Evolutionary conservation across 352 stramenopile genomes (phyloP).

Genomic region (Globisporangium parvum): DNA sequence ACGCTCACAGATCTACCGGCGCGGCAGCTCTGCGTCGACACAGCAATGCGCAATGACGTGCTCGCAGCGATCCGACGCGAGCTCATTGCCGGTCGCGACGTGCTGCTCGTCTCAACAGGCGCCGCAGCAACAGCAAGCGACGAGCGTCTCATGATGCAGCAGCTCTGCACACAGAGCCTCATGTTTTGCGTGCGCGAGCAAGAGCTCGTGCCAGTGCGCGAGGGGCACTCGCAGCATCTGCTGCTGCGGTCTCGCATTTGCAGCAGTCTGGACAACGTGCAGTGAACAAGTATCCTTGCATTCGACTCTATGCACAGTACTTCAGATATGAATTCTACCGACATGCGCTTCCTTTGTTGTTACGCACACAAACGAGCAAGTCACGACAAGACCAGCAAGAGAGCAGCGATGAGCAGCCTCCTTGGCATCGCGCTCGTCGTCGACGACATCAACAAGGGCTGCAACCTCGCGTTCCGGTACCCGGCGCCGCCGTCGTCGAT

Average conservation of each 20-base stretch:
- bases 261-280: neutral
- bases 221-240: neutral
- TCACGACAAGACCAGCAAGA: neutral
- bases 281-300: neutral
- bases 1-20: constrained; percentile 12
- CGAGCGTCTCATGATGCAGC: constrained; percentile 37
- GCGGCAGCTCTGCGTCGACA: constrained; percentile 10
- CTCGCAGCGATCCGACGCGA: constrained; percentile 28
- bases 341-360: neutral
- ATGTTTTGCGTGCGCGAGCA: constrained; percentile 38
- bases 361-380: neutral
- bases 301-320: neutral
- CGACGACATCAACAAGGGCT: constrained; percentile 87
- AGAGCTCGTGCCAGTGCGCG: constrained; percentile 26
- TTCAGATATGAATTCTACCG: neutral
- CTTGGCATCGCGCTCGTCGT: constrained; percentile 79
- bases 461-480: constrained; percentile 84
- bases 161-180: constrained; percentile 44
- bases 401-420: constrained; percentile 25
- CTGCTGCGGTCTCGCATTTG: constrained; percentile 4
- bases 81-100: constrained; percentile 24
- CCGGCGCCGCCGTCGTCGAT: constrained; percentile 37
- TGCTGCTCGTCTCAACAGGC: constrained; percentile 14
- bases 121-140: constrained; percentile 1
- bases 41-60: constrained; percentile 20